Percentiles rank a stretch among this genome's conserved stretches.
Conservation (phyloP, 2,329 filamentous ascomycete species). For the Scedosporium dehoogii region DNA sequence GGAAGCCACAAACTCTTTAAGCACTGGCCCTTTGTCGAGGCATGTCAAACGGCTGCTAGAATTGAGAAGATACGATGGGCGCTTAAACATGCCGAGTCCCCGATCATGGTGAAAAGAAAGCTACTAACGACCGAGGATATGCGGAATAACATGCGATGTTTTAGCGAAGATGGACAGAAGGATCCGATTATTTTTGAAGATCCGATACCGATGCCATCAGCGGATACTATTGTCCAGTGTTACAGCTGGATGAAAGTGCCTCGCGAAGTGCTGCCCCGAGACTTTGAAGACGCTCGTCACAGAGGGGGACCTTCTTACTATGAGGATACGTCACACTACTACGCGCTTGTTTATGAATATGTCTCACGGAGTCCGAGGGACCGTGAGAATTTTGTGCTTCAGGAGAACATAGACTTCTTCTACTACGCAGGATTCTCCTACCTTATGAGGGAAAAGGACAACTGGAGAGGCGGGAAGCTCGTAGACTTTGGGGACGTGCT, state of each 20-base stretch:
- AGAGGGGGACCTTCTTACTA: not conserved
- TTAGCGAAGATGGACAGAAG: not conserved
- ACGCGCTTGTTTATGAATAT: not conserved
- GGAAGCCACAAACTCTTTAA: not conserved
- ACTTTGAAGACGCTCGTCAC: not conserved
- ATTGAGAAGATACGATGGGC: not conserved
- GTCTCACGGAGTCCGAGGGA: not conserved
- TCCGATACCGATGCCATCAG: not conserved
- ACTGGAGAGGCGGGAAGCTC: not conserved
- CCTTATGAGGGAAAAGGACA: not conserved
- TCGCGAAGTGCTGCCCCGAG: not conserved
- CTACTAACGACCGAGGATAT: not conserved
- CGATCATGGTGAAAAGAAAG: not conserved
- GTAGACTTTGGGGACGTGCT: not conserved
- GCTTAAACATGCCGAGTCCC: not conserved
- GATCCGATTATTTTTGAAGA: not conserved
- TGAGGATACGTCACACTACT: not conserved
- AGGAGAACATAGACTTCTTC: not conserved
- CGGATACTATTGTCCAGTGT: not conserved
- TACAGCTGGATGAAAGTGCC: not conserved
- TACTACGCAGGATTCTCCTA: not conserved
- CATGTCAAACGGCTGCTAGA: not conserved
- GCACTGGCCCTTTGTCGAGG: not conserved
- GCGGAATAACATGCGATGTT: not conserved
- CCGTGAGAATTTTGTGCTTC: not conserved